Percentiles rank a stretch among this genome's conserved stretches.
These are phyloP conservation scores for Mycena alexandri DNA, from an alignment of 768 basidiomycete genomes.

Conservation along the genomic window DNA sequence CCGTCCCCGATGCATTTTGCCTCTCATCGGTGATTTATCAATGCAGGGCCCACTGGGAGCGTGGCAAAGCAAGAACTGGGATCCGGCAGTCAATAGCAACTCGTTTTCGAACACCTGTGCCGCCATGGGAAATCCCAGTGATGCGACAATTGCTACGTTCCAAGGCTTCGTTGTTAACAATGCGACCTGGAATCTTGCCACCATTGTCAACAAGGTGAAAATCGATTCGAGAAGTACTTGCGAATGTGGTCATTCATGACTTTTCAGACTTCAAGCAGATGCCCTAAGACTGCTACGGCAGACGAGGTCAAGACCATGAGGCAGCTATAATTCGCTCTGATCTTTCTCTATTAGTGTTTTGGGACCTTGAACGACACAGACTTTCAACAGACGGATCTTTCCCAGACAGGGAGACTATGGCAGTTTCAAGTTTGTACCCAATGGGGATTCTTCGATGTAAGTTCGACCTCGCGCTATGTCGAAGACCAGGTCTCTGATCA, in stretches of 20 bases:
- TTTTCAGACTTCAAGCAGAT: constrained; percentile 29
- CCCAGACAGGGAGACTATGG: constrained; percentile 89
- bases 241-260: constrained; percentile 8
- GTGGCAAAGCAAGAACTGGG: constrained; percentile 93
- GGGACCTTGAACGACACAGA: constrained; percentile 80
- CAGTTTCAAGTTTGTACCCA: constrained; percentile 92
- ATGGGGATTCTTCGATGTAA: constrained; percentile 93
- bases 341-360: constrained; percentile 73
- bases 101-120: constrained; percentile 78
- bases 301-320: constrained; percentile 27
- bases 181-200: constrained; percentile 40
- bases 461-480: constrained; percentile 38
- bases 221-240: constrained; percentile 6
- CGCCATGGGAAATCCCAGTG: constrained; percentile 58
- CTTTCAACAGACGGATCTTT: constrained; percentile 71
- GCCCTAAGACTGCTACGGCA: constrained; percentile 24
- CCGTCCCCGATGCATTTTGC: constrained; percentile 18
- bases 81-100: constrained; percentile 73
- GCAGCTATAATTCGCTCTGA: constrained; percentile 16
- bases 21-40: constrained; percentile 21
- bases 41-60: constrained; percentile 67
- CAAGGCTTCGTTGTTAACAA: constrained; percentile 44
- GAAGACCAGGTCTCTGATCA: constrained; percentile 16
- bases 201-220: constrained; percentile 27
- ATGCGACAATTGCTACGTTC: constrained; percentile 37